Base-by-base conservation (phyloP, 768 basidiomycete genomes). In the Boletus vermiculosoides region DNA sequence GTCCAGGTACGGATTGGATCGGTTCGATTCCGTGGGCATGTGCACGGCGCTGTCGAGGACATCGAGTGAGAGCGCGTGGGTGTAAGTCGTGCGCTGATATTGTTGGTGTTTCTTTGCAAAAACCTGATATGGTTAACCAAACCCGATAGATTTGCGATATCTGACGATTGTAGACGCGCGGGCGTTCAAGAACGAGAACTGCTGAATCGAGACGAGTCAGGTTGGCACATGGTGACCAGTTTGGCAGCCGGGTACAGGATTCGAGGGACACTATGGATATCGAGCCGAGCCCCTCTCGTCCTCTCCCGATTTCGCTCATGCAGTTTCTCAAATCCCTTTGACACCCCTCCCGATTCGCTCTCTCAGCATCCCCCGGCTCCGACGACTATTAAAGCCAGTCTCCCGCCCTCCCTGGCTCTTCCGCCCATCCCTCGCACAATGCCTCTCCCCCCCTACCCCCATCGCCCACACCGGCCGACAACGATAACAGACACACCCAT, bases 261-360 rank as follows among this genome's bases (percentile, higher is more conserved):
- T 70, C 68, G 71, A 68, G 63, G 63, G 58, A 65, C 67, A 58
- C 67, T 45, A 63, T 62, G 69, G 56, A 63, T 67, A 53, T 60
- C 60, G 46, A 63, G 68, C 75, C 77, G 75, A 71, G 60, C 76
- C 74, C 76, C 77, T 78, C 75, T 80, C 75, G 75, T 76, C 67
- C 70, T 62, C 50, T 39, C 40, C 56, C 66, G 65, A 63, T 62
- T 66, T 57, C 68, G 66, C 60, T 62, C 60, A 48, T 65, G 58
- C 64, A 64, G 55, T 50, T 59, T 59, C 65, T 63, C 53, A 42
- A 41, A 44, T 47, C 59, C 62, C 61, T 64, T 66, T 67, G 66
- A 63, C 66, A 65, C 67, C 69, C 65, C 66, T 60, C 68, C 71
- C 65, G 65, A 67, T 61, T 62, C 60, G 54, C 63, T 63, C 57